Evolutionary conservation across 2,329 filamentous ascomycete genomes (phyloP).

Genomic region (Sporothrix pallida): DNA sequence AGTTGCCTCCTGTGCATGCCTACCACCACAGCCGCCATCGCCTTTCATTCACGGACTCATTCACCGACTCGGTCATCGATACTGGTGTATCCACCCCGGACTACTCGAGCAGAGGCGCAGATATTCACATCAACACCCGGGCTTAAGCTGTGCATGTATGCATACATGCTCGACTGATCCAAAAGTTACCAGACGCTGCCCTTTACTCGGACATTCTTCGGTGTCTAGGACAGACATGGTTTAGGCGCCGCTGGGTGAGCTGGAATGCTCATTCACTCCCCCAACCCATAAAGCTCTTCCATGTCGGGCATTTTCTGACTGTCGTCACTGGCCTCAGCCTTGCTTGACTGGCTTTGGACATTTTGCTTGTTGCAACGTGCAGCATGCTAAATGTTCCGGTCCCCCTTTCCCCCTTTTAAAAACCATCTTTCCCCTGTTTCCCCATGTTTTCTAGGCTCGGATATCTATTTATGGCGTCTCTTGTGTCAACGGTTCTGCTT

Average conservation of each 20-base stretch:
- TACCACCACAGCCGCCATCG: conserved; percentile 28
- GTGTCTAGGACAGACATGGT: neutral
- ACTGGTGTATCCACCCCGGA: neutral
- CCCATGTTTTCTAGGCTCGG: neutral
- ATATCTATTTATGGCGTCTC: neutral
- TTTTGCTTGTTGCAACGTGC: neutral
- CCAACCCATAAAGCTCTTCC: neutral
- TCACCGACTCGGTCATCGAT: conserved; percentile 23
- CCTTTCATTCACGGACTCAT: conserved; percentile 24
- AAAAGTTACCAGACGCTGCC: neutral
- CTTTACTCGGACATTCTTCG: neutral
- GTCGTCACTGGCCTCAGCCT: too few relatives aligned
- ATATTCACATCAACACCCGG: neutral
- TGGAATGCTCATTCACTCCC: neutral
- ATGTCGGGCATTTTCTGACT: too few relatives aligned
- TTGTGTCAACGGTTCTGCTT: conserved; percentile 18
- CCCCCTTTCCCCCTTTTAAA: neutral
- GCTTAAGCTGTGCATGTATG: neutral
- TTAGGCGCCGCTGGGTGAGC: too few relatives aligned
- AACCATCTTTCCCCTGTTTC: neutral
- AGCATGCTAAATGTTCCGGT: neutral
- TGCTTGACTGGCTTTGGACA: neutral
- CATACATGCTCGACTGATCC: neutral
- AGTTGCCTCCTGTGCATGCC: conserved; percentile 49
- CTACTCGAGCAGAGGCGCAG: neutral